These are phyloP conservation scores for Chamaenerion angustifolium DNA, from an alignment of 345 rosid genomes.

Conservation along the genomic window DNA sequence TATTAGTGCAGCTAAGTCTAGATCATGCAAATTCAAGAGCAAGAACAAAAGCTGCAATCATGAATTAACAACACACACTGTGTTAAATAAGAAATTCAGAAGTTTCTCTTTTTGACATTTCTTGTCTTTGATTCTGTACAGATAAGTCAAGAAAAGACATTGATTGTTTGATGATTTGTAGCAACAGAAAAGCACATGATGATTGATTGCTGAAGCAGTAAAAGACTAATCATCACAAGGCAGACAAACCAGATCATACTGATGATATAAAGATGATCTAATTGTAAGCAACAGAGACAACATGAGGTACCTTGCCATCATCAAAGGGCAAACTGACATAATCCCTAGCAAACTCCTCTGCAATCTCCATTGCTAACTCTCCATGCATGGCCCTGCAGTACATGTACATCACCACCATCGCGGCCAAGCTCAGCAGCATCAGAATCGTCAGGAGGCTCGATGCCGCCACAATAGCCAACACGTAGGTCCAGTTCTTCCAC, in stretches of 20 bases:
- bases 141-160: neutral
- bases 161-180: no score
- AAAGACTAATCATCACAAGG: neutral
- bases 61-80: no score
- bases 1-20: no score
- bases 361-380: slow-evolving; percentile 61
- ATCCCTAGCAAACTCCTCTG: slow-evolving; percentile 51
- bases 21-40: no score
- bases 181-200: no score
- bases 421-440: slow-evolving; percentile 31
- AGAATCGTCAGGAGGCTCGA: slow-evolving; percentile 21
- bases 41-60: no score
- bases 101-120: no score
- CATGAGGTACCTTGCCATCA: slow-evolving; percentile 51
- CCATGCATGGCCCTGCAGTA: slow-evolving; percentile 55
- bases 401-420: slow-evolving; percentile 47
- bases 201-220: no score
- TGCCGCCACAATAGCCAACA: slow-evolving; percentile 29
- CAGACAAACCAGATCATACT: neutral
- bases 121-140: neutral
- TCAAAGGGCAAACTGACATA: slow-evolving; percentile 70
- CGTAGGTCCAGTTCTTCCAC: slow-evolving; percentile 33
- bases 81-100: no score
- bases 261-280: neutral
- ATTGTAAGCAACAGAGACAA: slow-evolving; percentile 15